Evolutionary conservation across 805 yeast genomes (phyloP), one percentile per base, ranked within the genome.

Genomic region (Saccharomycopsis schoenii): DNA sequence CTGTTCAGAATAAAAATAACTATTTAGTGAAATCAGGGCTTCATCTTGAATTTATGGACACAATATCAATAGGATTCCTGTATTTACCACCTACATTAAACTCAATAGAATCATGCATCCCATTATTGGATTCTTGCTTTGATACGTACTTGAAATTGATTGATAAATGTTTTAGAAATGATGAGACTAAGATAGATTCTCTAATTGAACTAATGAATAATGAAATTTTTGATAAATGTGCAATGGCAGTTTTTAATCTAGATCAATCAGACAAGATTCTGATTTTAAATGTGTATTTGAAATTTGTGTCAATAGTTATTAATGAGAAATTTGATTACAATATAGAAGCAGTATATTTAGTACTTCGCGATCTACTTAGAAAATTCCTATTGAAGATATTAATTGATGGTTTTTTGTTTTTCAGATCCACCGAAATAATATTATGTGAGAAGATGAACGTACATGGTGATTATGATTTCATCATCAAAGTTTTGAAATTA

Each of bases 331-430:
- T 47, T 5, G 25, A 21, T 10, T 47, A 4, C 52, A 47, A 47
- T 24, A 47, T 9, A 47, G 10, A 47, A 1, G 52, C 52, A 24
- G 25, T 47, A 21, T 21, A 47, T 14, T 12, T 47, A 9, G 25
- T 60, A 14, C 36, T 60, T 14, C 59, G 58, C 4, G 34, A 52
- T 19, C 12, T 36, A 1, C 19, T 60, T 29, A 24, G 59, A 29
- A 60, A 43, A 8, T 39, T 51, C 12, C 6, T 60, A n/a, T 41
- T 60, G 15, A 47, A 36, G 6, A 37, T 57, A n/a, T 36, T 60
- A 17, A 56, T 50, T 14, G 62, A 60, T 40, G 34, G 52, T n/a
- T 60, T 56, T 24, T 24, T 60, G 17, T 60, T 60, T 36, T 21
- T 59, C 2, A 21, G 25, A 12, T 47, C 52, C n/a, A 21, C 25